Evolutionary conservation across 2,329 filamentous ascomycete genomes (phyloP).

Genomic region (Knoxdaviesia proteae): DNA sequence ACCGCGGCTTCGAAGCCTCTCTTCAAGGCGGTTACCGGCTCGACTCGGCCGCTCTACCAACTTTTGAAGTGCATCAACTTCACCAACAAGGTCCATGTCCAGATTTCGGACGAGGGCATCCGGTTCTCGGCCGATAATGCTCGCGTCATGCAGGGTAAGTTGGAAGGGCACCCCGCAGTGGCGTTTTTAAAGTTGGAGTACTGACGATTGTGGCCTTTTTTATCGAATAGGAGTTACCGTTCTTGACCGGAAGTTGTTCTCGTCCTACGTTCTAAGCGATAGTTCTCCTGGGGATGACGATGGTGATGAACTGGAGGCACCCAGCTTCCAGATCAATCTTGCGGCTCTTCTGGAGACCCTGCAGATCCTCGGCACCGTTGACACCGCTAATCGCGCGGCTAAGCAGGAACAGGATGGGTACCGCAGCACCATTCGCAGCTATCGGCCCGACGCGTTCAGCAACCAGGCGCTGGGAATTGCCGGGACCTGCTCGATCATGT

Average conservation of each 20-base stretch:
- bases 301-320: slow-evolving; percentile 24
- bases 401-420: slow-evolving; percentile 39
- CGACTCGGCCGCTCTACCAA: slow-evolving; percentile 53
- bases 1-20: slow-evolving; percentile 21
- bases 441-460: slow-evolving; percentile 56
- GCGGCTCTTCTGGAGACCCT: slow-evolving; percentile 77
- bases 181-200: no score
- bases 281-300: slow-evolving; percentile 12
- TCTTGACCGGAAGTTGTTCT: slow-evolving; percentile 75
- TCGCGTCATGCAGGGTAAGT: slow-evolving; percentile 70
- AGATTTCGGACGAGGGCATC: slow-evolving; percentile 69
- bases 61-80: slow-evolving; percentile 37
- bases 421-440: slow-evolving; percentile 38
- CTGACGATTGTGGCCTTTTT: no score
- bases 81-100: slow-evolving; percentile 37
- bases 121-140: slow-evolving; percentile 77
- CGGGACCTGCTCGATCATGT: slow-evolving; percentile 70
- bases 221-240: slow-evolving; percentile 34
- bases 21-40: slow-evolving; percentile 58
- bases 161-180: no score
- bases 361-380: slow-evolving; percentile 83
- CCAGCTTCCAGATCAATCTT: slow-evolving; percentile 73
- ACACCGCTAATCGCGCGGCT: slow-evolving; percentile 35
- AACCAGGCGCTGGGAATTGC: slow-evolving; percentile 65
- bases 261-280: slow-evolving; percentile 52